These are phyloP conservation scores for Rhodotorula sp. DNA, from an alignment of 1,284 basidiomycete genomes.

Conservation along the genomic window DNA sequence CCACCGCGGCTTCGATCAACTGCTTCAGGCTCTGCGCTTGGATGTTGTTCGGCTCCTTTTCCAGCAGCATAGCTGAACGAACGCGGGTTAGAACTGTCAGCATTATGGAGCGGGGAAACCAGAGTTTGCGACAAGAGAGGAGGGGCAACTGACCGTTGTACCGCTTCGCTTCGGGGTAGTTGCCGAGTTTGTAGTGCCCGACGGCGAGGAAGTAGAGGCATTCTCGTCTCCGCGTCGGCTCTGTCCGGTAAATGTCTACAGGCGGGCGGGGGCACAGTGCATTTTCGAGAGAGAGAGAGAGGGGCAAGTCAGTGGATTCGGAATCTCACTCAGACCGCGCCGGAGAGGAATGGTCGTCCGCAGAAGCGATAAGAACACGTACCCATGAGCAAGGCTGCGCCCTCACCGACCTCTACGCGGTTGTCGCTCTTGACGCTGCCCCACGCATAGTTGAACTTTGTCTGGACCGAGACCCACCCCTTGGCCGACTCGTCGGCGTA, in stretches of 20 bases:
- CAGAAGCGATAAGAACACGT: slow-evolving; percentile 41
- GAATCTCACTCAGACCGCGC: neutral
- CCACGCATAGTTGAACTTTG: slow-evolving; percentile 95
- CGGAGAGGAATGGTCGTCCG: too few species aligned
- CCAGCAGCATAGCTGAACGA: slow-evolving; percentile 71
- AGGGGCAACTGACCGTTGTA: slow-evolving; percentile 74
- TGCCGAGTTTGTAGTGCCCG: slow-evolving; percentile 95
- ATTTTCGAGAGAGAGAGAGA: neutral
- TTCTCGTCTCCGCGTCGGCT: slow-evolving; percentile 84
- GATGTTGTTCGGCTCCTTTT: slow-evolving; percentile 90
- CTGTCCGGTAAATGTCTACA: slow-evolving; percentile 86
- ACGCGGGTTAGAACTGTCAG: neutral
- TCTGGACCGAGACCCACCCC: slow-evolving; percentile 87
- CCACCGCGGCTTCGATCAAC: slow-evolving; percentile 84
- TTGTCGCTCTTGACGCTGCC: slow-evolving; percentile 86
- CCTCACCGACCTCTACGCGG: slow-evolving; percentile 80
- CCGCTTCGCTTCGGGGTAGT: slow-evolving; percentile 86
- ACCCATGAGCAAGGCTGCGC: slow-evolving; percentile 90
- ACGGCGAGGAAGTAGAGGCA: slow-evolving; percentile 96
- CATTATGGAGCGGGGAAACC: neutral
- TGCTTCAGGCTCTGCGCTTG: slow-evolving; percentile 83
- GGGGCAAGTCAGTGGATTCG: neutral
- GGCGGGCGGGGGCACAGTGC: neutral
- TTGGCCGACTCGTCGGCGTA: slow-evolving; percentile 48
- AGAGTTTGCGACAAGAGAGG: neutral